These are phyloP conservation scores for Morella rubra DNA, from an alignment of 306 rosid species.

Conservation along the genomic window DNA sequence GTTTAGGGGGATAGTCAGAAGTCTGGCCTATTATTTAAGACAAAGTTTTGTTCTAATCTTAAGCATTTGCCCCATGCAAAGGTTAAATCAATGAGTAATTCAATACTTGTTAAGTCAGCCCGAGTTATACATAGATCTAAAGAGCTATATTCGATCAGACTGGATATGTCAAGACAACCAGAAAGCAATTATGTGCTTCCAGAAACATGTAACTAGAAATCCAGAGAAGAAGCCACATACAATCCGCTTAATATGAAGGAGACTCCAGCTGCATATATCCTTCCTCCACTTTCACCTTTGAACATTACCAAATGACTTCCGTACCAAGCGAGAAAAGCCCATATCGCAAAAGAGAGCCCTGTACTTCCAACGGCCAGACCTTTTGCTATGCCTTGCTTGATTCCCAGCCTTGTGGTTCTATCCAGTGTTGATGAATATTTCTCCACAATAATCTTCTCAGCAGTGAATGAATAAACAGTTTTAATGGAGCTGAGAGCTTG, in stretches of 20 bases:
- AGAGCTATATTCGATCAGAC: no score
- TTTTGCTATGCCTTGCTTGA: constrained; percentile 86
- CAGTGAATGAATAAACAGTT: constrained; percentile 84
- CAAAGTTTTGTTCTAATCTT: background rate
- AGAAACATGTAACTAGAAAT: background rate
- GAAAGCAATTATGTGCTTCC: background rate
- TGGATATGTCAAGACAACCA: background rate
- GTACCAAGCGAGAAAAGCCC: constrained; percentile 98
- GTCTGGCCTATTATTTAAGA: no score
- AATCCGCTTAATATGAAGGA: constrained; percentile 85
- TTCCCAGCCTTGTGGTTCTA: constrained; percentile 66
- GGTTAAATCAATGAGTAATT: background rate
- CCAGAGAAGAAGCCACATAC: constrained; percentile 42
- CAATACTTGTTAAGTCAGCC: no score
- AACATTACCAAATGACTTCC: constrained; percentile 92
- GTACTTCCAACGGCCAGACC: constrained; percentile 89
- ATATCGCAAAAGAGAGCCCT: constrained; percentile 75
- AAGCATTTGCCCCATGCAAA: background rate
- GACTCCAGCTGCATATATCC: constrained; percentile 83
- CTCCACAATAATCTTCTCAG: constrained; percentile 61
- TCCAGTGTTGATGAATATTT: constrained; percentile 65
- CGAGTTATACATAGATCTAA: no score
- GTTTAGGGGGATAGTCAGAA: no score
- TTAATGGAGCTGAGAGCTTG: constrained; percentile 82
- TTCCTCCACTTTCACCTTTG: constrained; percentile 87